Evolutionary conservation across 2,329 filamentous ascomycete species (phyloP).

Genomic region (Epichloe gansuensis): DNA sequence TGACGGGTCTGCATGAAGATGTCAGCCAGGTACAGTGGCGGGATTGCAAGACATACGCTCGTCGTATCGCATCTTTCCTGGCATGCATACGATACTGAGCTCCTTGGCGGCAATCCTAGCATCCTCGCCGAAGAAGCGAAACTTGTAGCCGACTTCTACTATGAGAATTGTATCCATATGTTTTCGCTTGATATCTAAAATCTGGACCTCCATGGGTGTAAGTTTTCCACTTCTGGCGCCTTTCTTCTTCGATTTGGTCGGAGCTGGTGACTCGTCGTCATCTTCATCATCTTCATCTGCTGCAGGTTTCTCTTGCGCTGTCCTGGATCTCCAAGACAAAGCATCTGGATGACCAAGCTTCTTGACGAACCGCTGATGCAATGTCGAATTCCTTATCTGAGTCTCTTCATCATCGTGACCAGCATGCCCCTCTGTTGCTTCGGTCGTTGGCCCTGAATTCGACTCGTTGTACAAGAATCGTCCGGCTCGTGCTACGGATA

Average conservation of each 20-base stretch:
- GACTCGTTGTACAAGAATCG: slow-evolving; percentile 38
- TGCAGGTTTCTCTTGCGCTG: slow-evolving; percentile 38
- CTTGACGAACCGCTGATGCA: slow-evolving; percentile 79
- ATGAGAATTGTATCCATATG: slow-evolving; percentile 83
- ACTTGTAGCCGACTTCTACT: slow-evolving; percentile 96
- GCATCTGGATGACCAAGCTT: slow-evolving; percentile 82
- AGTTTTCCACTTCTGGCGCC: slow-evolving; percentile 61
- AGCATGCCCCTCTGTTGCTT: slow-evolving; percentile 28
- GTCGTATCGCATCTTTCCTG: slow-evolving; percentile 87
- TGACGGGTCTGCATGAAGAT: slow-evolving; percentile 47
- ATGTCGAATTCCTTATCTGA: slow-evolving; percentile 48
- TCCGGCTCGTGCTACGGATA: slow-evolving; percentile 29
- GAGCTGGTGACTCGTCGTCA: slow-evolving; percentile 33
- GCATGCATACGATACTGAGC: slow-evolving; percentile 90
- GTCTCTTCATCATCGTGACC: slow-evolving; percentile 39
- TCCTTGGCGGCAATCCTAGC: slow-evolving; percentile 80
- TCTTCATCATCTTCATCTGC: slow-evolving; percentile 43
- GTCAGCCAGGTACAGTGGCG: slow-evolving; percentile 4
- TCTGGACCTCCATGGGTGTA: slow-evolving; percentile 87
- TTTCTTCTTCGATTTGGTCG: slow-evolving; percentile 50
- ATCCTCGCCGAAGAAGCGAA: slow-evolving; percentile 93
- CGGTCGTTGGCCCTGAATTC: slow-evolving; percentile 25
- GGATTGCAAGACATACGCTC: slow-evolving; percentile 45
- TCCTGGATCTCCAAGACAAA: slow-evolving; percentile 51
- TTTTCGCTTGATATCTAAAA: slow-evolving; percentile 85